Evolutionary conservation across 2,329 filamentous ascomycete genomes (phyloP).

Genomic region (Rhynchosporium secalis): DNA sequence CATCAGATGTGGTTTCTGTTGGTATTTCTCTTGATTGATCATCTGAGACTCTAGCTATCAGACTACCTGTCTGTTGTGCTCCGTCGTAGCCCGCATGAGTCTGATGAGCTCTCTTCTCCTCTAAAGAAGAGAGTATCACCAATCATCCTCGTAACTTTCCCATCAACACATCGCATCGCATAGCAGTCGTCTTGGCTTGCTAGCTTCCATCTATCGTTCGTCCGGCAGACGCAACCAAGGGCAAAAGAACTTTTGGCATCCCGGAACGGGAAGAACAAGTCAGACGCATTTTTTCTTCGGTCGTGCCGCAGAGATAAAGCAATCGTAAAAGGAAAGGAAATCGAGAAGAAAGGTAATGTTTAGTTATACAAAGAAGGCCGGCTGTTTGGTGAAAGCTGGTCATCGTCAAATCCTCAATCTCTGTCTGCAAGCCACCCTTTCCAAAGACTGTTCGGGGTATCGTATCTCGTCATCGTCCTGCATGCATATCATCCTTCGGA

Average conservation of each 20-base stretch:
- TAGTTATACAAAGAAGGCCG: constrained; percentile 39
- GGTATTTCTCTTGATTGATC: constrained; percentile 7
- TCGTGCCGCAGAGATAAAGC: constrained; percentile 13
- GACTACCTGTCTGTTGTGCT: constrained; percentile 6
- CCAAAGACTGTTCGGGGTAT: constrained; percentile 37
- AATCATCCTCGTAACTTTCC: constrained; percentile 32
- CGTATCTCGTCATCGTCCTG: constrained; percentile 32
- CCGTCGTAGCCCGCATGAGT: constrained; percentile 24
- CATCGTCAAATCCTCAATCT: constrained; percentile 37
- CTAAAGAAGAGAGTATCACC: constrained; percentile 13
- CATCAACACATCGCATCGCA: constrained; percentile 15
- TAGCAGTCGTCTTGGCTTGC: constrained; percentile 1
- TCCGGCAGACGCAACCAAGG: constrained; percentile 4
- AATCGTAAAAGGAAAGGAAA: constrained; percentile 20
- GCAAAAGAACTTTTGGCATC: constrained; percentile 16
- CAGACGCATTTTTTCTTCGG: constrained; percentile 18
- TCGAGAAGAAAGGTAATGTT: constrained; percentile 21
- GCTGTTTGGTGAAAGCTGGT: constrained; percentile 23
- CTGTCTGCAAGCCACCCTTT: constrained; percentile 38
- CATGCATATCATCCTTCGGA: constrained; percentile 34
- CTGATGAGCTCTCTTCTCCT: constrained; percentile 6
- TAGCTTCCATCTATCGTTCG: constrained; percentile 4
- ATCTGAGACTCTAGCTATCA: background rate
- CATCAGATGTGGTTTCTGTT: background rate
- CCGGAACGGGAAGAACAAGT: background rate